phyloP scores from a whole-genome alignment of 192 early-diverging fungal genomes.

The Podila minutissima region DNA sequence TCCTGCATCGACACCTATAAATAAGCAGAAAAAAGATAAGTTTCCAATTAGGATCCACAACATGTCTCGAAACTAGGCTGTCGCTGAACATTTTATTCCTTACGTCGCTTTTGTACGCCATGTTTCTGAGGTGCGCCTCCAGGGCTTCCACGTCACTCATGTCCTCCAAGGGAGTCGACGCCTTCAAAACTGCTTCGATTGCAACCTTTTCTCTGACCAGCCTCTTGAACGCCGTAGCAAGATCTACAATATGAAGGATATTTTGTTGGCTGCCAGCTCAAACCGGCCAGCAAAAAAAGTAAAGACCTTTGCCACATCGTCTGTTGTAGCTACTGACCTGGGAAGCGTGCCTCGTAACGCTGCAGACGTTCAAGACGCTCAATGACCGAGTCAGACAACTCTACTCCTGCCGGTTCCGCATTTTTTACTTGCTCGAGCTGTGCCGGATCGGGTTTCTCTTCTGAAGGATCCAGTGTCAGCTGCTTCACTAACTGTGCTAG shows the following conservation, averaged over 20 bases:
- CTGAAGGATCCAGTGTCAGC: conserved; percentile 36
- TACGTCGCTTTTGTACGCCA: conserved; percentile 50
- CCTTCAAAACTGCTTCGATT: conserved; percentile 45
- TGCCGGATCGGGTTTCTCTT: conserved; percentile 41
- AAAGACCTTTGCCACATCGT: not conserved
- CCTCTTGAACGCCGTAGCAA: conserved; percentile 46
- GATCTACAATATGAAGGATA: conserved; percentile 16
- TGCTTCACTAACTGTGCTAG: conserved; percentile 26
- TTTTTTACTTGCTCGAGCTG: conserved; percentile 40
- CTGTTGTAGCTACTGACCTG: conserved; percentile 11
- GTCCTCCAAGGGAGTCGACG: conserved; percentile 48
- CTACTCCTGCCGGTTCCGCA: conserved; percentile 41
- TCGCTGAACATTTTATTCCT: not conserved
- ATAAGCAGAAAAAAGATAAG: not conserved
- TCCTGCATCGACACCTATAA: conserved; percentile 52
- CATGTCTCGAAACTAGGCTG: no score
- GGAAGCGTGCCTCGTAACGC: conserved; percentile 51
- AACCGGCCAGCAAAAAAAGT: no score
- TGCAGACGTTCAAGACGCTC: conserved; percentile 46
- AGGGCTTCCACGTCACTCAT: conserved; percentile 48
- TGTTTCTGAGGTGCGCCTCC: conserved; percentile 52
- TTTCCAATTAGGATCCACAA: no score
- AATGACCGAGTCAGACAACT: conserved; percentile 42
- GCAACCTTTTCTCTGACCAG: conserved; percentile 52
- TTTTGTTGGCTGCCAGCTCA: not conserved